phyloP scores from a whole-genome alignment of 108 stramenopile species.

The Cylindrotheca closterium region DNA sequence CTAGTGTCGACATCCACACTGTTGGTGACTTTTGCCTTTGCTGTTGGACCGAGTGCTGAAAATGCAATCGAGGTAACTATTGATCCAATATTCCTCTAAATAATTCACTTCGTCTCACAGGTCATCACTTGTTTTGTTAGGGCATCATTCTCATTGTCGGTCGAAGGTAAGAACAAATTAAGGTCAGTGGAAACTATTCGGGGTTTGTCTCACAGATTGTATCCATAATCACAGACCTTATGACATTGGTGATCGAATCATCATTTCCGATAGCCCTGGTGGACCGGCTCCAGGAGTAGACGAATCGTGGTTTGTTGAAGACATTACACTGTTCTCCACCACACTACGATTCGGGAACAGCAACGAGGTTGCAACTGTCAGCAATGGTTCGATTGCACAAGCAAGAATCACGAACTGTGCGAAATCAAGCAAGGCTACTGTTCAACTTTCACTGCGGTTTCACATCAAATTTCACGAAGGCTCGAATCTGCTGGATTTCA shows the following conservation, averaged over 20 bases:
- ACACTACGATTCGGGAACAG: slow-evolving; percentile 60
- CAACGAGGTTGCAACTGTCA: slow-evolving; percentile 74
- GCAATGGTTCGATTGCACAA: slow-evolving; percentile 57
- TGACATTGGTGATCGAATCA: slow-evolving; percentile 83
- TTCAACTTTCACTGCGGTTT: slow-evolving; percentile 39
- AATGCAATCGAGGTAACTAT: slow-evolving; percentile 61
- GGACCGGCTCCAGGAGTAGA: slow-evolving; percentile 21
- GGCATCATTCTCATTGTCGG: slow-evolving; percentile 73
- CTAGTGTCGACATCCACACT: slow-evolving; percentile 69
- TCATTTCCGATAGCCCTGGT: slow-evolving; percentile 43
- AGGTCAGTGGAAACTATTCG: neutral
- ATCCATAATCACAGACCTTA: slow-evolving; percentile 48
- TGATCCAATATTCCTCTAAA: neutral
- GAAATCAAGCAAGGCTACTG: slow-evolving; percentile 60
- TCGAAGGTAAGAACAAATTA: slow-evolving; percentile 24
- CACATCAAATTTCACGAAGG: slow-evolving; percentile 48
- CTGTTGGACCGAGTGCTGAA: slow-evolving; percentile 63
- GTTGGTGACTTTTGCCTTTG: slow-evolving; percentile 72
- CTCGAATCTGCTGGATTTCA: slow-evolving; percentile 49
- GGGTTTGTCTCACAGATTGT: neutral
- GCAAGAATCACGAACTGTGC: slow-evolving; percentile 71
- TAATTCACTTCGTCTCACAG: neutral
- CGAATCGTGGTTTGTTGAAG: slow-evolving; percentile 80
- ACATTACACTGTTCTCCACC: slow-evolving; percentile 68
- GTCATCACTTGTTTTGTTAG: slow-evolving; percentile 3